Evolutionary conservation across 768 basidiomycete species (phyloP), one percentile per base, ranked within the genome.

Genomic region (Agrocybe praecox): DNA sequence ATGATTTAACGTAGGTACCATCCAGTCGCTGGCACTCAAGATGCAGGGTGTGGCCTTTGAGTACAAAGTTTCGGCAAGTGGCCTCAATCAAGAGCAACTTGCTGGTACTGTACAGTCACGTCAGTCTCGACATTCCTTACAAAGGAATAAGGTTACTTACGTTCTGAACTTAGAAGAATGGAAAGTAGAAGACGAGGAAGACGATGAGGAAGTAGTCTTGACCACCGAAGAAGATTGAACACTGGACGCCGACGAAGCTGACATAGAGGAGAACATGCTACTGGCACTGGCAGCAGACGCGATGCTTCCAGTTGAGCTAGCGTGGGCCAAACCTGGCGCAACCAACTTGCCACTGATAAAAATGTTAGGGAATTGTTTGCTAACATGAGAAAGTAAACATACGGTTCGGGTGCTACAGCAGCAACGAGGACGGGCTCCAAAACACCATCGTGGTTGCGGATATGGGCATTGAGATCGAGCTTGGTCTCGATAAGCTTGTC

Each of bases 151-250:
- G 12, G 32, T 33, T 7, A 53, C 56, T 42, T 44, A 63, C 62
- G 57, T 52, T 43, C 55, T 61, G 55, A 64, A 64, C 26, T 49
- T 19, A 18, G 62, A 61, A 18, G 62, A 64, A 18, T 49, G 51
- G 52, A 64, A 64, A 49, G 47, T 50, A n/a, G 46, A 33, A 17
- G 61, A 52, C 24, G 53, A 33, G 2, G 46, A 24, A n/a, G 51
- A 47, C 12, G 42, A 47, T 18, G 62, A 58, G 6, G 56, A 42
- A 15, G 58, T 52, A 11, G 56, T 60, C 33, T 59, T 51, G 14
- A 56, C 49, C 40, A 57, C 52, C 11, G 58, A 57, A 33, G 52
- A 47, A 12, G 60, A 61, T 6, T 53, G 53, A 12, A 58, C 51
- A n/a, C 48, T 52, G 19, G 49, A 21, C n/a, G 50, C 55, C 9